A percentile compares a stretch with the other conserved stretches of the same genome.
phyloP scores from a whole-genome alignment of 352 stramenopile species.

The Pythium pyrilobum region DNA sequence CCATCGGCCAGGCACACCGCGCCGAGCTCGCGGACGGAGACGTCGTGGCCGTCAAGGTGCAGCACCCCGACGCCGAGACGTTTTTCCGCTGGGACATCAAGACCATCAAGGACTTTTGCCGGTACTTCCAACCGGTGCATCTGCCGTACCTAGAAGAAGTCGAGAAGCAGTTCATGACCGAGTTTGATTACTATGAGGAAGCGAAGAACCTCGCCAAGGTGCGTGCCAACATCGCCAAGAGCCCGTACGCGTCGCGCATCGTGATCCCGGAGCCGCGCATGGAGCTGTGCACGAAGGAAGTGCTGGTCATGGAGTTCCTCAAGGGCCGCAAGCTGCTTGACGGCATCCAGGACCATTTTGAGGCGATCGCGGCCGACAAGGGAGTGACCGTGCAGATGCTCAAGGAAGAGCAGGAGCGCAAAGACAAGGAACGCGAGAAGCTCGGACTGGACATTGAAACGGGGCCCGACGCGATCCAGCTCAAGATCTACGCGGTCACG shows the following conservation, averaged over 20 bases:
- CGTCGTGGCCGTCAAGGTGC: slow-evolving; percentile 88
- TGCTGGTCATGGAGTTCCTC: slow-evolving; percentile 95
- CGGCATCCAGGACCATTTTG: slow-evolving; percentile 89
- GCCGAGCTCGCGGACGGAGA: slow-evolving; percentile 62
- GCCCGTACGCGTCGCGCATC: slow-evolving; percentile 59
- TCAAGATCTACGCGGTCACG: slow-evolving; percentile 46
- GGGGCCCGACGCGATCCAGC: slow-evolving; percentile 49
- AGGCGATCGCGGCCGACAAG: slow-evolving; percentile 79
- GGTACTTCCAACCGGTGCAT: slow-evolving; percentile 93
- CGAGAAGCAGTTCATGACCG: slow-evolving; percentile 97
- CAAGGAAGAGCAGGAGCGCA: slow-evolving; percentile 64
- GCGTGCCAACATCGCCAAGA: slow-evolving; percentile 85
- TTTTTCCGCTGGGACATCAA: slow-evolving; percentile 95
- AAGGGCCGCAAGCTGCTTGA: slow-evolving; percentile 82
- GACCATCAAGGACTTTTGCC: slow-evolving; percentile 95
- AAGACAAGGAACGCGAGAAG: slow-evolving; percentile 57
- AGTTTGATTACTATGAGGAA: slow-evolving; percentile 96
- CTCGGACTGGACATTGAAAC: slow-evolving; percentile 69
- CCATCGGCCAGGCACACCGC: slow-evolving; percentile 81
- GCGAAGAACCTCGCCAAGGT: slow-evolving; percentile 88
- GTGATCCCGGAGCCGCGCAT: slow-evolving; percentile 82
- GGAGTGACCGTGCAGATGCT: slow-evolving; percentile 86
- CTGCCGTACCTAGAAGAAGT: slow-evolving; percentile 92
- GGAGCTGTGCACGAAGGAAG: slow-evolving; percentile 91
- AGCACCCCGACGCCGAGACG: slow-evolving; percentile 92